Evolutionary conservation across 305 asterid genomes (phyloP), one percentile per base, ranked within the genome.

Genomic region (Fraxinus latifolia): DNA sequence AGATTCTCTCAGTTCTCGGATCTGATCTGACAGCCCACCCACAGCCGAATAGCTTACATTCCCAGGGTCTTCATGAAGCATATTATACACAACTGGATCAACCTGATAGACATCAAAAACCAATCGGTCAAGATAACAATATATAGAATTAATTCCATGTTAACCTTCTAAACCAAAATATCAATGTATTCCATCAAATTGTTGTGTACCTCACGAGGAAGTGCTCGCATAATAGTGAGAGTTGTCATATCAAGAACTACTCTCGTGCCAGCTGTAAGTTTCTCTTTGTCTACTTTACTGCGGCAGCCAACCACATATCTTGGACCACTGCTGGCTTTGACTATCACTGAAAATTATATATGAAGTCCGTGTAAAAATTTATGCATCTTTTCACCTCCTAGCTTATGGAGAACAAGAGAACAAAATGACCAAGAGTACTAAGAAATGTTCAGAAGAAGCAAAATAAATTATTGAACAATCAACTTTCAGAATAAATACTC

Each of bases 231-330:
- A 77, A 95, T 93, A 15, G 99, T 95, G 74, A 95, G 97, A 9
- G 98, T 95, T 39, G 98, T 94, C 99, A 95, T 95, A 85, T 95
- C 99, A 78, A 95, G 97, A 78, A 94, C 98, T 74, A 94, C 98
- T 86, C 99, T 90, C 17, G 99, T 95, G 83, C 93, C 93, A 0
- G 93, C 81, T 79, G 97, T 94, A 42, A 95, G 91, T 86, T 95
- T 95, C 75, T 93, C 97, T 86, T 94, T 95, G 91, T 94, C 99
- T 80, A 95, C 98, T 91, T 95, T 95, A 85, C 82, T 94, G 84
- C 98, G 97, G 84, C 99, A 95, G 4, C 99, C 99, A 76, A 95
- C 99, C 75, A 95, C 99, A 82, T 95, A 95, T 90, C 99, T 90
- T 2, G 99, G 99, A 44, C 99, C 99, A 37, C 97, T 94, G 90